phyloP scores from a whole-genome alignment of 352 stramenopile genomes.

The Globisporangium sylvaticum region DNA sequence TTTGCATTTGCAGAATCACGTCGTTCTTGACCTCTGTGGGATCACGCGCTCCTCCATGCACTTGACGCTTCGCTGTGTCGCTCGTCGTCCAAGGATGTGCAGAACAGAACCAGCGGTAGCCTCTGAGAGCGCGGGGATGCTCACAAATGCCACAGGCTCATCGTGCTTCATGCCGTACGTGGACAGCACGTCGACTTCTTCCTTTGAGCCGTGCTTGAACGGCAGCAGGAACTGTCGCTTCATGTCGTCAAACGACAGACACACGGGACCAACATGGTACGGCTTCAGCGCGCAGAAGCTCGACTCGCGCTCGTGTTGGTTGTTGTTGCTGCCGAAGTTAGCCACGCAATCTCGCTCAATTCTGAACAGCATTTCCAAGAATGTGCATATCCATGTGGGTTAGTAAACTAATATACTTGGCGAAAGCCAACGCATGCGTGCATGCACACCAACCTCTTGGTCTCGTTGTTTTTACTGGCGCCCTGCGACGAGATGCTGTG shows the following conservation, averaged over 20 bases:
- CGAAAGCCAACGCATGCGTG: too few species aligned
- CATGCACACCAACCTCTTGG: not conserved
- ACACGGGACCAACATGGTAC: slow-evolving; percentile 48
- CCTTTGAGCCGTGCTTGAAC: slow-evolving; percentile 42
- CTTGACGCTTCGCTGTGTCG: slow-evolving; percentile 36
- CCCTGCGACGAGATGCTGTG: not conserved
- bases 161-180: slow-evolving; percentile 41
- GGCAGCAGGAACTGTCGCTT: slow-evolving; percentile 65
- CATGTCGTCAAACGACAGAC: slow-evolving; percentile 70
- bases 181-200: slow-evolving; percentile 42
- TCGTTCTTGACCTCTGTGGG: slow-evolving; percentile 25
- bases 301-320: not conserved
- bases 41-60: slow-evolving; percentile 40
- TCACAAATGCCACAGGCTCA: slow-evolving; percentile 19
- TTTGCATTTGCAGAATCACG: slow-evolving; percentile 39
- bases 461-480: not conserved
- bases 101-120: slow-evolving; percentile 15
- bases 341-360: not conserved
- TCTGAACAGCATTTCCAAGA: not conserved
- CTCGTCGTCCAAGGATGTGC: slow-evolving; percentile 29
- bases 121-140: slow-evolving; percentile 24
- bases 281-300: slow-evolving; percentile 8
- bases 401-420: not conserved
- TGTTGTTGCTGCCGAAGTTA: not conserved
- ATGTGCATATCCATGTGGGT: not conserved